Evolutionary conservation across 2,329 filamentous ascomycete species (phyloP), one percentile per base, ranked within the genome.

Genomic region (Monosporascus cannonballus): DNA sequence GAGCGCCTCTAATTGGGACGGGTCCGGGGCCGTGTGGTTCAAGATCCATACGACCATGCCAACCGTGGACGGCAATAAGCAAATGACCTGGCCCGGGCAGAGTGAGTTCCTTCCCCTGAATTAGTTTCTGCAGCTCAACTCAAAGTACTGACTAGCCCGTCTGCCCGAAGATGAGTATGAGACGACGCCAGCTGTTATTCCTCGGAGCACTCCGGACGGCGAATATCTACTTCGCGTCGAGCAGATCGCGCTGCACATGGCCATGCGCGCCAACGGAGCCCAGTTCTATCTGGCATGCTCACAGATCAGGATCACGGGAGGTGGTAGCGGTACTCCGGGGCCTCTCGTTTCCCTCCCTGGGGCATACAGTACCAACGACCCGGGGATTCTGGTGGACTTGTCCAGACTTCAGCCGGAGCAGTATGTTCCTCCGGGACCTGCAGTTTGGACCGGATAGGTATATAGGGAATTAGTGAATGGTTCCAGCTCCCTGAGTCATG

Each of bases 61-160:
- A n/a, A 66, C 66, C 9, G 72, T 76, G 57, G 73, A 74, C 57
- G 65, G 68, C 52, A 73, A 74, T 53, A 77, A 76, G 65, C 70
- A 74, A 52, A 69, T 80, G 25, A 73, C 72, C 41, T 70, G 67
- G 69, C 65, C 68, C 2, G 62, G 59, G 1, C 68, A 71, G 54
- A 70, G 67, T 68, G 62, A 54, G 63, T 52, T 24, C 7, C 42
- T 25, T 36, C 15, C n/a, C 24, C 14, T 22, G 2, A 18, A 5
- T 25, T 25, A 45, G 11, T 22, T 39, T n/a, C 8, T 22, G 8
- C 24, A 7, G 5, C 15, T 37, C 3, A n/a, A 41, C 37, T 39
- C n/a, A 4, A 30, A 46, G 39, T 14, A 18, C 11, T 47, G 17
- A 41, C 36, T 48, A 34, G 47, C 30, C 25, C 47, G 30, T 22